These are phyloP conservation scores for Plasmodium ovale DNA, from an alignment of 169 alveolate species.

Conservation along the genomic window DNA sequence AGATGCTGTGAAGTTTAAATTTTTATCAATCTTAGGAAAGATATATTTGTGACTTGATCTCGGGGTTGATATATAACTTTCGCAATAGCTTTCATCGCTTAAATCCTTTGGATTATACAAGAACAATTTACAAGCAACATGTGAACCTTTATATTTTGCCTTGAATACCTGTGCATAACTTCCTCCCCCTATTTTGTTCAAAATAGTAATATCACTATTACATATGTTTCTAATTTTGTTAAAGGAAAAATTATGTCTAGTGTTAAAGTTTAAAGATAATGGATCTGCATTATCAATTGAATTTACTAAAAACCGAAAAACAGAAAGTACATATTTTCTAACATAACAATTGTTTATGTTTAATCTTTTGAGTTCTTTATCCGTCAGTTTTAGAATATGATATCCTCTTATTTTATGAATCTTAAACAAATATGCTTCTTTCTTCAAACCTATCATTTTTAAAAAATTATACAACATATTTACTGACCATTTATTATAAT, in stretches of 20 bases:
- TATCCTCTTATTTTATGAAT: constrained; percentile 71
- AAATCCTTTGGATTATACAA: constrained; percentile 45
- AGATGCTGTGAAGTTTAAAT: background rate
- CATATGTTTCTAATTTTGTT: constrained; percentile 29
- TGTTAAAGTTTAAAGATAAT: constrained; percentile 62
- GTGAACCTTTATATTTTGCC: constrained; percentile 38
- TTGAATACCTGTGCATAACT: constrained; percentile 70
- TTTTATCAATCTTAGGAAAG: constrained; percentile 43
- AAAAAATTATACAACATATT: constrained; percentile 71
- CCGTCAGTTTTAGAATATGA: constrained; percentile 75
- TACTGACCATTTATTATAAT: constrained; percentile 73
- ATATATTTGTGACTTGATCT: constrained; percentile 55
- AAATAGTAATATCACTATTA: constrained; percentile 36
- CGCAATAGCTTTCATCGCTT: constrained; percentile 65
- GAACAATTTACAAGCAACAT: constrained; percentile 78
- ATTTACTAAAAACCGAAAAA: constrained; percentile 77
- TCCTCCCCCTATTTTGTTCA: constrained; percentile 76
- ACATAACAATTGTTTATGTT: constrained; percentile 75
- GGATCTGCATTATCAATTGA: constrained; percentile 80
- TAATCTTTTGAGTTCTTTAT: constrained; percentile 60
- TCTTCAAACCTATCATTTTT: constrained; percentile 71
- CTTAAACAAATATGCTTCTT: constrained; percentile 71
- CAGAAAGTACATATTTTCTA: constrained; percentile 75
- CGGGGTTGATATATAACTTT: constrained; percentile 73
- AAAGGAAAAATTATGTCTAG: constrained; percentile 34